Evolutionary conservation across 148 eudicot species (phyloP).

Genomic region (Persicaria maculosa): DNA sequence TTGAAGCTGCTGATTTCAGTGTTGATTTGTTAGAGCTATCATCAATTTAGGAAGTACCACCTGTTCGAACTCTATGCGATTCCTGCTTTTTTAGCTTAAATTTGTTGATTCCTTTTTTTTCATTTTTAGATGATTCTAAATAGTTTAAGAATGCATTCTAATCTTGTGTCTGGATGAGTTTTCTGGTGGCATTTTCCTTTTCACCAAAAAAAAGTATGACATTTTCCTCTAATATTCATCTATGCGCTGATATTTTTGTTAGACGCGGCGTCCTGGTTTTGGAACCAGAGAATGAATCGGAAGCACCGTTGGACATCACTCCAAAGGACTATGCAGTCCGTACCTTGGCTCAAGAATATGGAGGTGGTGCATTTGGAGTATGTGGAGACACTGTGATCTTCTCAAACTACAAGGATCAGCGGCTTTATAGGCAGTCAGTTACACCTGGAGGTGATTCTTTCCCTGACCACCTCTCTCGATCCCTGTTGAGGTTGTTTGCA

Average conservation of each 20-base stretch:
- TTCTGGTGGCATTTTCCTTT: not conserved
- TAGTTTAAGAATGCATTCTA: not conserved
- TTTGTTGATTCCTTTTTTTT: not conserved
- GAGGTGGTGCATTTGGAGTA: conserved; percentile 84
- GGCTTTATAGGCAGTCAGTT: conserved; percentile 57
- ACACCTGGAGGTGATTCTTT: conserved; percentile 32
- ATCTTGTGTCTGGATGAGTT: not conserved
- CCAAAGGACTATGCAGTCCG: conserved; percentile 78
- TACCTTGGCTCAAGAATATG: conserved; percentile 82
- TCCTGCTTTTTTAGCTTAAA: not conserved
- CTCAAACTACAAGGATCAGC: conserved; percentile 74
- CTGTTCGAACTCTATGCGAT: not conserved
- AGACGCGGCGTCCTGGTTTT: conserved; percentile 73
- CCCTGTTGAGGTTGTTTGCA: not conserved
- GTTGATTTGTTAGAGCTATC: not conserved
- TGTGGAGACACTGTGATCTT: conserved; percentile 45
- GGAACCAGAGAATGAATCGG: conserved; percentile 44
- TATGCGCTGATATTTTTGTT: conserved; percentile 4
- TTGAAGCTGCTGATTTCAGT: not conserved
- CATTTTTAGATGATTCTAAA: not conserved
- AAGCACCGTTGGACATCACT: conserved; percentile 51
- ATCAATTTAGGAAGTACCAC: not conserved
- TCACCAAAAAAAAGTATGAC: not conserved
- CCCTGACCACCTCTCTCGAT: conserved; percentile 1
- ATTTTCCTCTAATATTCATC: not conserved